A percentile compares a stretch with the other conserved stretches of the same genome.
Evolutionary conservation across 257 asterid species (phyloP).

Genomic region (Solanum chiquidenum): DNA sequence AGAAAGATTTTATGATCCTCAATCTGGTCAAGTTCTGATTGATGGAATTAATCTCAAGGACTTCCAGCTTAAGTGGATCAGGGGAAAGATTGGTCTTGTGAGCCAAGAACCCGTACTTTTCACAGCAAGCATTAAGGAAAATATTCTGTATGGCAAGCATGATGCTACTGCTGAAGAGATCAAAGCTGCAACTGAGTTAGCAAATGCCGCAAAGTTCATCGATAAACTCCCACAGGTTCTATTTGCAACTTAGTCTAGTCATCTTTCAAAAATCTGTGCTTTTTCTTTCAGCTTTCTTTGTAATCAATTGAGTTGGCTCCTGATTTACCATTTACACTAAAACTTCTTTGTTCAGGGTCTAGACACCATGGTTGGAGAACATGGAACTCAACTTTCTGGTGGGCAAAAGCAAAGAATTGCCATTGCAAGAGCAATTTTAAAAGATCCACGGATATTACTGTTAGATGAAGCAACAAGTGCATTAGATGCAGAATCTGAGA

Average conservation of each 20-base stretch:
- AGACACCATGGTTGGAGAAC: constrained; percentile 77
- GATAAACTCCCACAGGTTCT: constrained; percentile 72
- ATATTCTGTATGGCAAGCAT: constrained; percentile 64
- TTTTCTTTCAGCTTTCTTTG: neutral
- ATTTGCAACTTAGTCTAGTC: neutral
- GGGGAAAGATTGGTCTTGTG: constrained; percentile 74
- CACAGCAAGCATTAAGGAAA: constrained; percentile 64
- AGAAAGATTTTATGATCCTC: constrained; percentile 80
- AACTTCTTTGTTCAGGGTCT: constrained; percentile 36
- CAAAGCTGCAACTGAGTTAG: constrained; percentile 47
- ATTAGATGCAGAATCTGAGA: constrained; percentile 81
- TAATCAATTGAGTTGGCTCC: neutral
- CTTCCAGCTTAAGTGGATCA: constrained; percentile 75
- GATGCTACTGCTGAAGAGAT: constrained; percentile 63
- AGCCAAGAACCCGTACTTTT: constrained; percentile 86
- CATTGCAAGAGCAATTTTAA: constrained; percentile 72
- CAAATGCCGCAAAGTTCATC: constrained; percentile 73
- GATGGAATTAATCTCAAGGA: constrained; percentile 67
- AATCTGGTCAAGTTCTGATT: constrained; percentile 55
- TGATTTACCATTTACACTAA: neutral
- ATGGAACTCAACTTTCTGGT: constrained; percentile 88
- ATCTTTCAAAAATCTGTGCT: neutral
- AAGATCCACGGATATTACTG: constrained; percentile 70
- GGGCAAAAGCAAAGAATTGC: constrained; percentile 90
- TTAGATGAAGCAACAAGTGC: constrained; percentile 92